phyloP scores from a whole-genome alignment of 1,284 basidiomycete species.

The Tranzscheliella williamsii region DNA sequence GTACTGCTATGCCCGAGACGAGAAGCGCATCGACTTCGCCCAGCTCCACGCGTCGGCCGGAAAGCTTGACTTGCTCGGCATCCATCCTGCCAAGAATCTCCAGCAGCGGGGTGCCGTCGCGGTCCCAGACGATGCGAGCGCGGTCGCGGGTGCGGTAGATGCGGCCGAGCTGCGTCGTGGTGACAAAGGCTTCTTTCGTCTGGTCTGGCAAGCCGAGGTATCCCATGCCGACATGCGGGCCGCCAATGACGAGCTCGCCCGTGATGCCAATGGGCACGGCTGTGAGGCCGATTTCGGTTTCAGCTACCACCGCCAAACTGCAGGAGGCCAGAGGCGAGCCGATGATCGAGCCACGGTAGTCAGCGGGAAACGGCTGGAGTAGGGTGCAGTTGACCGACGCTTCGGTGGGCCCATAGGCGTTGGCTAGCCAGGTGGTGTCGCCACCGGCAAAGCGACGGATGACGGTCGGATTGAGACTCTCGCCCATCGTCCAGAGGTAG shows the following conservation, averaged over 20 bases:
- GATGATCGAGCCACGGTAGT: slow-evolving; percentile 15
- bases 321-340: slow-evolving; percentile 10
- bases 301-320: slow-evolving; percentile 8
- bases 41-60: slow-evolving; percentile 15
- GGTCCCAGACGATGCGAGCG: slow-evolving; percentile 13
- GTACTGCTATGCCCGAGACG: slow-evolving; percentile 7
- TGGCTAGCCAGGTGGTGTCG: slow-evolving; percentile 5
- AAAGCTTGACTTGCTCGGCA: slow-evolving; percentile 17
- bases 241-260: slow-evolving; percentile 17
- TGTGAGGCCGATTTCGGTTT: too few species aligned
- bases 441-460: slow-evolving; percentile 8
- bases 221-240: slow-evolving; percentile 15
- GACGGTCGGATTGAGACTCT: slow-evolving; percentile 8
- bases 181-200: slow-evolving; percentile 8
- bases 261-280: slow-evolving; percentile 4
- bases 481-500: slow-evolving; percentile 24
- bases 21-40: slow-evolving; percentile 11
- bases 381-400: slow-evolving; percentile 25
- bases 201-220: slow-evolving; percentile 9
- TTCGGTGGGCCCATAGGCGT: slow-evolving; percentile 23
- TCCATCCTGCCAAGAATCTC: slow-evolving; percentile 23
- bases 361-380: slow-evolving; percentile 7
- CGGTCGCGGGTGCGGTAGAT: slow-evolving; percentile 13
- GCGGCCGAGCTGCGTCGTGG: slow-evolving; percentile 1
- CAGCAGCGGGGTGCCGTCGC: slow-evolving; percentile 4